phyloP scores from a whole-genome alignment of 306 rosid genomes.

The Inga laurina region DNA sequence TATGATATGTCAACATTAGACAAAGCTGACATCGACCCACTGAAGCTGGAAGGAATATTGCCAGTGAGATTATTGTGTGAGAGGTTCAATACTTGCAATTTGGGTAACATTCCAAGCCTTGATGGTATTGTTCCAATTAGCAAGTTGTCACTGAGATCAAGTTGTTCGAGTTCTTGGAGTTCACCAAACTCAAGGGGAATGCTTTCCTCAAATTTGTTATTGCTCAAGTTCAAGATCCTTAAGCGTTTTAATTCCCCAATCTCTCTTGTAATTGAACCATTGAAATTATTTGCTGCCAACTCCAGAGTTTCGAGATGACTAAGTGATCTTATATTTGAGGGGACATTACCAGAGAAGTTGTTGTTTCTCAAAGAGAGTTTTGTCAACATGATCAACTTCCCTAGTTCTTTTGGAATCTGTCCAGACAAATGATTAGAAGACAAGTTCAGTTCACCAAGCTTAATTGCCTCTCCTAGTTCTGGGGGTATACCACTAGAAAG shows the following conservation, averaged over 20 bases:
- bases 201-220: neutral
- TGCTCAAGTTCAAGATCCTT: neutral
- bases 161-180: neutral
- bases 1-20: too few species aligned
- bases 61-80: too few species aligned
- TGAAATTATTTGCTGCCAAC: neutral
- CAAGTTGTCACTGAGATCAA: neutral
- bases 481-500: constrained; percentile 30
- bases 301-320: neutral
- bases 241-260: neutral
- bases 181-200: neutral
- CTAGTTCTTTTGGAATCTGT: constrained; percentile 3
- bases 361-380: neutral
- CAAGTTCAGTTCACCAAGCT: constrained; percentile 20
- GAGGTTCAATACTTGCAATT: too few species aligned
- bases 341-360: neutral
- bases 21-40: too few species aligned
- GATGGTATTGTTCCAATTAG: neutral
- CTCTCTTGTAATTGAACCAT: neutral
- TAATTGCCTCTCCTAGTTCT: constrained; percentile 29
- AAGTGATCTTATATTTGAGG: neutral
- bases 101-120: too few species aligned
- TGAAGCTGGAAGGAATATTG: too few species aligned
- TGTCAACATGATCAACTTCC: neutral
- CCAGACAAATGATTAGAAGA: constrained; percentile 35